Percentiles rank a stretch among this genome's conserved stretches.
phyloP scores from a whole-genome alignment of 2,329 filamentous ascomycete species.

The Samsoniella hepiali region DNA sequence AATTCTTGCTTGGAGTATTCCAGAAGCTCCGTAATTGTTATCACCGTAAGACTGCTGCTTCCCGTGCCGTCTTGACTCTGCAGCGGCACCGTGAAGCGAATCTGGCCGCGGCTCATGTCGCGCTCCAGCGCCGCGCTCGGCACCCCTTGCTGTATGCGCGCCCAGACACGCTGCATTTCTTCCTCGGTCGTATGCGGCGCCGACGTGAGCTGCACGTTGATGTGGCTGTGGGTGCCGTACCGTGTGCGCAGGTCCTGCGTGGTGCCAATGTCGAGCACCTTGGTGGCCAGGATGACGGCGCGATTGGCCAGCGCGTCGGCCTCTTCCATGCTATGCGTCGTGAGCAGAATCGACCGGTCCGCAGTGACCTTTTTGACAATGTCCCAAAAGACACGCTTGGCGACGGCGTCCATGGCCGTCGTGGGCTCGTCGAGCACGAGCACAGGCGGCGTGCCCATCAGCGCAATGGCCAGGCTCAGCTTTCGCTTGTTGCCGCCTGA shows the following conservation, averaged over 20 bases:
- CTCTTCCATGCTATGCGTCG: constrained; percentile 89
- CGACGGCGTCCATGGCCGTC: constrained; percentile 79
- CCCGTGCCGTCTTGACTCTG: not conserved
- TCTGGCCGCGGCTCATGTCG: constrained; percentile 60
- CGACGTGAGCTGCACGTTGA: constrained; percentile 57
- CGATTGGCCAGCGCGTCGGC: constrained; percentile 77
- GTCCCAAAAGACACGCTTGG: constrained; percentile 85
- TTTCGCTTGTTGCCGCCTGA: constrained; percentile 88
- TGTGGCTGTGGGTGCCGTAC: constrained; percentile 60
- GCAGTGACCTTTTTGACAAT: constrained; percentile 65
- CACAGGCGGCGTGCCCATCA: constrained; percentile 83
- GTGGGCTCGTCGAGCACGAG: constrained; percentile 80
- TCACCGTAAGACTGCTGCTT: not conserved
- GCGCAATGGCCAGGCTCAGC: constrained; percentile 74
- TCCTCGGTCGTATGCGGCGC: constrained; percentile 54
- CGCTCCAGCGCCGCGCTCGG: constrained; percentile 54
- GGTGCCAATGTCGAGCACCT: constrained; percentile 59
- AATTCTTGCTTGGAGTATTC: constrained; percentile 55
- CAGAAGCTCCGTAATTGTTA: constrained; percentile 35
- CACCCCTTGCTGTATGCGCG: constrained; percentile 52
- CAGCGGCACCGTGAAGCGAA: constrained; percentile 38
- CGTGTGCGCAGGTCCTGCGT: constrained; percentile 54
- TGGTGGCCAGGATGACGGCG: constrained; percentile 40
- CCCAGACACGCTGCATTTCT: constrained; percentile 55
- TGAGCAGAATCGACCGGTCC: constrained; percentile 72